A percentile compares a stretch with the other conserved stretches of the same genome.
Conservation (phyloP, 2,329 filamentous ascomycete genomes). For the Metarhizium rileyi region DNA sequence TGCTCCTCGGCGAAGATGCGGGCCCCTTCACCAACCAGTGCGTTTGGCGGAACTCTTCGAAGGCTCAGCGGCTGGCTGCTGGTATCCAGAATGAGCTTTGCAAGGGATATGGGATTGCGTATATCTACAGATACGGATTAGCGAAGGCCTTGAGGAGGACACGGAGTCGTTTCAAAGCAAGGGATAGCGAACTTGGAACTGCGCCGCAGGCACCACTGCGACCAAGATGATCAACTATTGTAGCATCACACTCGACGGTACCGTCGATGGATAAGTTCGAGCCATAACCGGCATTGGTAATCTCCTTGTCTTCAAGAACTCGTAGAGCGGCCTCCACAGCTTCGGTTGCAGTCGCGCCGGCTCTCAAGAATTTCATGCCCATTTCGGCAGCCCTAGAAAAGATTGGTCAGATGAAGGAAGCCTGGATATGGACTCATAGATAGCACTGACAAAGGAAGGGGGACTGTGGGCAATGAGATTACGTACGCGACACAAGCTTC, state of each 20-base stretch:
- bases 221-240: conserved; percentile 81
- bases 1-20: conserved; percentile 76
- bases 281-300: conserved; percentile 93
- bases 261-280: conserved; percentile 91
- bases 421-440: background rate
- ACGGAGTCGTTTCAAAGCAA: background rate
- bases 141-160: too few relatives aligned
- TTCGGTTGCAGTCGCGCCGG: conserved; percentile 72
- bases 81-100: conserved; percentile 70
- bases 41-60: conserved; percentile 82
- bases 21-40: conserved; percentile 79
- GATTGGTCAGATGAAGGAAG: background rate
- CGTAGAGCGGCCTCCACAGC: conserved; percentile 85
- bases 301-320: conserved; percentile 82
- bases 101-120: conserved; percentile 84
- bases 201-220: conserved; percentile 90
- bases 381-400: conserved; percentile 66
- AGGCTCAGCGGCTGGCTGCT: conserved; percentile 71
- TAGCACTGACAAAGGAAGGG: too few relatives aligned
- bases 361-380: conserved; percentile 71
- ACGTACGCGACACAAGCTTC: conserved; percentile 79
- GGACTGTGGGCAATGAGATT: too few relatives aligned
- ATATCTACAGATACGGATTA: conserved; percentile 50
- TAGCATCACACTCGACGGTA: conserved; percentile 88
- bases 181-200: conserved; percentile 60